A percentile compares a stretch with the other conserved stretches of the same genome.
Evolutionary conservation across 148 eudicot species (phyloP).

Genomic region (Selenicereus undatus): DNA sequence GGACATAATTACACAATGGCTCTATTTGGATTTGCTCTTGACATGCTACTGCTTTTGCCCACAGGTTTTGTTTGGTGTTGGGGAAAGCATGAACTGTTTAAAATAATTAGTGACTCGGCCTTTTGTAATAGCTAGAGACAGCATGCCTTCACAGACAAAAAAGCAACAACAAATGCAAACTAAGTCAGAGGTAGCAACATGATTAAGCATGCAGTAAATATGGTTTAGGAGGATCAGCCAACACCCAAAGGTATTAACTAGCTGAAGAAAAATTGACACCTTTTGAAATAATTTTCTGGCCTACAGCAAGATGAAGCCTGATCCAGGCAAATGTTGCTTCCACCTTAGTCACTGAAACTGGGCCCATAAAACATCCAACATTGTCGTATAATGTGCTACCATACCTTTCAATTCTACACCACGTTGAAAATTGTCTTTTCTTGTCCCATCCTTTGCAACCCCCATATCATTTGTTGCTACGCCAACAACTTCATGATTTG

Average conservation of each 20-base stretch:
- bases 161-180: not conserved
- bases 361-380: constrained; percentile 2
- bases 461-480: constrained; percentile 98
- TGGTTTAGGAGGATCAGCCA: not conserved
- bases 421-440: constrained; percentile 76
- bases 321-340: not conserved
- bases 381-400: constrained; percentile 10
- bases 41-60: not conserved
- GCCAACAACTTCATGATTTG: constrained; percentile 63
- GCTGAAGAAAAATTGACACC: not conserved
- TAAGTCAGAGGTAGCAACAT: not conserved
- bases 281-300: not conserved
- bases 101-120: not conserved
- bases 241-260: not conserved
- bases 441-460: constrained; percentile 74
- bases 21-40: not conserved
- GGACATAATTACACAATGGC: not conserved
- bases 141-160: too few relatives aligned
- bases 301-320: not conserved
- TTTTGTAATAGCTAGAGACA: not conserved
- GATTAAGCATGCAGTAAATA: constrained; percentile 3
- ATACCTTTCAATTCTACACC: constrained; percentile 89
- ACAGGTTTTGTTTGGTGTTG: not conserved
- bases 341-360: not conserved
- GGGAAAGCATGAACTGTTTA: not conserved